phyloP scores from a whole-genome alignment of 768 basidiomycete species.

The Hypholoma fasciculare region DNA sequence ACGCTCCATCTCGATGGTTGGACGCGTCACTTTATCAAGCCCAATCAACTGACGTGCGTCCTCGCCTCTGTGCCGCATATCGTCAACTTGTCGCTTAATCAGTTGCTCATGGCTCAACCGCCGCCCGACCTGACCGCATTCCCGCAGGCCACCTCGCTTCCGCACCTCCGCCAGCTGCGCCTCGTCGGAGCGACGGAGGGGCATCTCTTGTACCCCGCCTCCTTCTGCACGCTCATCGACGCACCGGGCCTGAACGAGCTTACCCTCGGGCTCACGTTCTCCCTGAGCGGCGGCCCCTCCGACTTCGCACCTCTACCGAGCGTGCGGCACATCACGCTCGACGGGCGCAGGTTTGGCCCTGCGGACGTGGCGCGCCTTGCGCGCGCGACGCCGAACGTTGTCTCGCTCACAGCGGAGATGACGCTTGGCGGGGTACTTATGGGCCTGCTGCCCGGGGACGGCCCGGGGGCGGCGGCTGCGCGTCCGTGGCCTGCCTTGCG shows the following conservation, averaged over 20 bases:
- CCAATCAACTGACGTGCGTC: slow-evolving; percentile 34
- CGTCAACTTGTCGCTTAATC: slow-evolving; percentile 41
- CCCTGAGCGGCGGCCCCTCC: no score
- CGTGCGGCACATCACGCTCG: slow-evolving; percentile 33
- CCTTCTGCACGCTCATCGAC: slow-evolving; percentile 33
- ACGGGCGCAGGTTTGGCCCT: slow-evolving; percentile 32
- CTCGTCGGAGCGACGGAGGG: slow-evolving; percentile 26
- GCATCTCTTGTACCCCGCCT: slow-evolving; percentile 30
- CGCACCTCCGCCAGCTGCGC: slow-evolving; percentile 37
- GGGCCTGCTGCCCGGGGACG: slow-evolving; percentile 25
- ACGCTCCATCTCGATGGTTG: slow-evolving; percentile 46
- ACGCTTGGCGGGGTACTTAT: slow-evolving; percentile 31
- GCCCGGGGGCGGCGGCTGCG: slow-evolving; percentile 21
- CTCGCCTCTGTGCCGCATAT: slow-evolving; percentile 34
- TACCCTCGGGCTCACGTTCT: slow-evolving; percentile 23
- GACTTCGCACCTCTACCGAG: slow-evolving; percentile 21
- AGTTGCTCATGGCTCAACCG: slow-evolving; percentile 36
- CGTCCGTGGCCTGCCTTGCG: slow-evolving; percentile 36
- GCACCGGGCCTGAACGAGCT: slow-evolving; percentile 32
- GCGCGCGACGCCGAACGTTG: slow-evolving; percentile 32
- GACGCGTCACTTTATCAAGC: slow-evolving; percentile 32
- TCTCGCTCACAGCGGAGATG: slow-evolving; percentile 29
- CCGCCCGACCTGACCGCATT: slow-evolving; percentile 30
- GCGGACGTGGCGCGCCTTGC: slow-evolving; percentile 31
- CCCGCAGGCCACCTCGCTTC: slow-evolving; percentile 29